A percentile compares a stretch with the other conserved stretches of the same genome.
Conservation (phyloP, 345 rosid species). For the Moricandia moricandioides region DNA sequence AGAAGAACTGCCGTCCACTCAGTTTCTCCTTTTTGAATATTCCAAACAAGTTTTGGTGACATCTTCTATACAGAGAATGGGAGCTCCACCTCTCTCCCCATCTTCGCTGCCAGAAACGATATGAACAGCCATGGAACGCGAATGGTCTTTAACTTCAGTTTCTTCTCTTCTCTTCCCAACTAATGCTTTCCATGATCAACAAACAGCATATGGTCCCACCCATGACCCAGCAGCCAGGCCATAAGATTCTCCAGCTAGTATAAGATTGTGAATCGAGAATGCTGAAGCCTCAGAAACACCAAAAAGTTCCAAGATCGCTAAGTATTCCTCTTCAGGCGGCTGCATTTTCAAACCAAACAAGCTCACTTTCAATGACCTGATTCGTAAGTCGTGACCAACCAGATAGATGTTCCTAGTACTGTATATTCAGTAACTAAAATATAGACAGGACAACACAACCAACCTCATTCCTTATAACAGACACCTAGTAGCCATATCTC, state of each 20-base stretch:
- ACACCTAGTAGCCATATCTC: constrained; percentile 91
- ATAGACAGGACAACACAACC: not conserved
- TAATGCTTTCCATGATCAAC: constrained; percentile 84
- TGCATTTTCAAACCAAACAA: constrained; percentile 42
- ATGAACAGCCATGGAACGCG: constrained; percentile 82
- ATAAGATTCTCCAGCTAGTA: constrained; percentile 67
- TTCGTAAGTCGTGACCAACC: too few species aligned
- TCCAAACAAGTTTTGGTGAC: constrained; percentile 62
- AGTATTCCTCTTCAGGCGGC: constrained; percentile 61
- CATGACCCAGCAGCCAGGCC: constrained; percentile 97
- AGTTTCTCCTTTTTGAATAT: constrained; percentile 54
- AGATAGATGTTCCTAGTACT: not conserved
- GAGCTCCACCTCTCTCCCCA: constrained; percentile 97
- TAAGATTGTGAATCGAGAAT: constrained; percentile 86
- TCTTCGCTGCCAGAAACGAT: constrained; percentile 92
- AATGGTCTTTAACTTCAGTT: constrained; percentile 30
- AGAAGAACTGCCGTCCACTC: constrained; percentile 81
- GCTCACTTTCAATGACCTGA: not conserved
- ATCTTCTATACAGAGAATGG: constrained; percentile 81
- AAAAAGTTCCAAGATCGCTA: constrained; percentile 69
- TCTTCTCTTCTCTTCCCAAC: constrained; percentile 50
- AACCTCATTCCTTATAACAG: constrained; percentile 39
- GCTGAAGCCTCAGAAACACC: constrained; percentile 66
- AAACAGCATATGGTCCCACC: constrained; percentile 95
- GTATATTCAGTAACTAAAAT: not conserved